Evolutionary conservation across 1,139 yeast genomes (phyloP).

Genomic region (Entelexis paramagnoliae): DNA sequence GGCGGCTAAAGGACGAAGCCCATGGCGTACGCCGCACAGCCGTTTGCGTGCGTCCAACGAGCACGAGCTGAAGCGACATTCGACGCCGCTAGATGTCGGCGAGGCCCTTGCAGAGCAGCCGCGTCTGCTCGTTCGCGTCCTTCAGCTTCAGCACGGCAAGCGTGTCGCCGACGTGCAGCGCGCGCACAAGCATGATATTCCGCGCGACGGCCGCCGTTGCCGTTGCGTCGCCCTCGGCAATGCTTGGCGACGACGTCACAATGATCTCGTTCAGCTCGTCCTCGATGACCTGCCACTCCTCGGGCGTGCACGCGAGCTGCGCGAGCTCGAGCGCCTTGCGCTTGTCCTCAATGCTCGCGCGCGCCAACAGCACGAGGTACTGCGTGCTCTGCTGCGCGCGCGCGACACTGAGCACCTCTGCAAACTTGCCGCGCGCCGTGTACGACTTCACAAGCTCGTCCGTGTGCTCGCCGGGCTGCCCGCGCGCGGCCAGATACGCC

Average conservation of each 20-base stretch:
- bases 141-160: slow-evolving; percentile 14
- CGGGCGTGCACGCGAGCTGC: slow-evolving; percentile 20
- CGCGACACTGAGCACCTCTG: slow-evolving; percentile 16
- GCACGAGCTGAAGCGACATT: too few species aligned
- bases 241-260: slow-evolving; percentile 13
- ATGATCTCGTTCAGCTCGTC: slow-evolving; percentile 10
- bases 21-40: too few species aligned
- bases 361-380: slow-evolving; percentile 17
- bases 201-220: slow-evolving; percentile 13
- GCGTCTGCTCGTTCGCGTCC: slow-evolving; percentile 3
- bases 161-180: slow-evolving; percentile 23
- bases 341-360: slow-evolving; percentile 9
- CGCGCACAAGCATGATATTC: slow-evolving; percentile 21
- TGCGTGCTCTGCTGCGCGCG: slow-evolving; percentile 7
- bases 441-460: slow-evolving; percentile 16
- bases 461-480: not conserved
- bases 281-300: slow-evolving; percentile 22
- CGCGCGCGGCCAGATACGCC: slow-evolving; percentile 12
- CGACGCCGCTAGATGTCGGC: not conserved
- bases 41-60: too few species aligned
- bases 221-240: slow-evolving; percentile 7
- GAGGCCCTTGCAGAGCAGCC: slow-evolving; percentile 3
- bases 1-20: too few species aligned
- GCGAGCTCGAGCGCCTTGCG: slow-evolving; percentile 17
- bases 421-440: slow-evolving; percentile 15